Evolutionary conservation across 306 rosid genomes (phyloP), one percentile per base, ranked within the genome.

Genomic region (Corylus heterophylla): DNA sequence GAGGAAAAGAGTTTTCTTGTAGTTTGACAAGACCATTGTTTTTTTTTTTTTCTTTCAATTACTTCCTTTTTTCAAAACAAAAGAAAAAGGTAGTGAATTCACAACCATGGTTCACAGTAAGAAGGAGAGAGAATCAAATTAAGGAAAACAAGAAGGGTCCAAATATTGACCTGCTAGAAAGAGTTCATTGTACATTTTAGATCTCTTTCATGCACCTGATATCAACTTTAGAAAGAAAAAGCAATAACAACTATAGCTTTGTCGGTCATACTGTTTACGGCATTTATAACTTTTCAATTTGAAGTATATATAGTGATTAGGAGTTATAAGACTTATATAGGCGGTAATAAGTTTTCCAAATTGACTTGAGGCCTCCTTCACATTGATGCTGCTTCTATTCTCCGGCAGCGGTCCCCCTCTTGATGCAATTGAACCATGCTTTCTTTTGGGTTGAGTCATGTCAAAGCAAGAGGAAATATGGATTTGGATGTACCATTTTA

Each of bases 321-420:
- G 37, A 66, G 71, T 42, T 39, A 39, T 68, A 42, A 42, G 25
- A 7, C 25, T 3, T 10, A n/a, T 37, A 7, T 68, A n/a, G 72
- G 22, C 8, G 9, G 29, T 35, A 35, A 68, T 35, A 35, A 42
- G 14, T 9, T 68, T 68, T 68, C 52, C 16, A 42, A 37, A 42
- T 68, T 42, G 72, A 42, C 48, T 68, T 39, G 72, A 68, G 50
- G 13, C 9, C 61, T n/a, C 45, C n/a, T 74, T 1, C 50, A 61
- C 20, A 39, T 20, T 4, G 56, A 20, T 14, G 44, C 42, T 62
- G 31, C 14, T 39, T 64, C 25, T 79, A 73, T 64, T 44, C 12
- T 44, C 44, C 52, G 49, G 59, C 13, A 69, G 62, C 52, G 51
- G 82, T 44, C 48, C 76, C 85, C 76, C 85, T 48, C 79, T 78